Evolutionary conservation across 2,329 filamentous ascomycete genomes (phyloP).

Genomic region (Microcyclosporella mali): DNA sequence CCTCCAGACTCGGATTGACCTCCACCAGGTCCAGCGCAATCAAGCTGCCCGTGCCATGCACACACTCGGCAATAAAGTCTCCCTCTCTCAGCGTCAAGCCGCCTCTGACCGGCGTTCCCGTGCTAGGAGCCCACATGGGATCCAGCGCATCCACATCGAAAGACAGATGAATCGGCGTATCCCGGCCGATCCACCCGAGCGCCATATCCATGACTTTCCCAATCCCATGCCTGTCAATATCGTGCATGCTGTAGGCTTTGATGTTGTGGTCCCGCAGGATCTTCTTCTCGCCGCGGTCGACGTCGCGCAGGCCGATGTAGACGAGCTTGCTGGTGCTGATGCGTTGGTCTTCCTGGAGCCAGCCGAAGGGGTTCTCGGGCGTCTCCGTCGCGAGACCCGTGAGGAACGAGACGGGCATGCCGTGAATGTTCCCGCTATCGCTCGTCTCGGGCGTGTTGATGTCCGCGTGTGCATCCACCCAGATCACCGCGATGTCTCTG

Average conservation of each 20-base stretch:
- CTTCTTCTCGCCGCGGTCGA: constrained; percentile 89
- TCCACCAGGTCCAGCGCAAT: constrained; percentile 54
- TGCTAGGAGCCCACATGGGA: constrained; percentile 92
- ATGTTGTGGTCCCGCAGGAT: constrained; percentile 83
- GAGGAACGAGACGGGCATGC: constrained; percentile 92
- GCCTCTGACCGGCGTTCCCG: constrained; percentile 87
- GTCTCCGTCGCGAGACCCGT: constrained; percentile 70
- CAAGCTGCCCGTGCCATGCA: constrained; percentile 51
- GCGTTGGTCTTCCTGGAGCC: constrained; percentile 68
- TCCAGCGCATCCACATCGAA: constrained; percentile 97
- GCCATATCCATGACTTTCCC: constrained; percentile 97
- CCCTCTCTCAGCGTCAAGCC: constrained; percentile 91
- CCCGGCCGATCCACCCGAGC: constrained; percentile 86
- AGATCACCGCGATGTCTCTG: constrained; percentile 87
- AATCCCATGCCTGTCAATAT: constrained; percentile 91
- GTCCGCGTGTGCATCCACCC: constrained; percentile 97
- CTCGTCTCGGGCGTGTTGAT: constrained; percentile 94
- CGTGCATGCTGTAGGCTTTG: constrained; percentile 97
- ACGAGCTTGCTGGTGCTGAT: constrained; percentile 78
- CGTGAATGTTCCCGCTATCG: constrained; percentile 88
- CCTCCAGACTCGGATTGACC: constrained; percentile 46
- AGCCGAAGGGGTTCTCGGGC: constrained; percentile 76
- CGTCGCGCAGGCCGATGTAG: constrained; percentile 91
- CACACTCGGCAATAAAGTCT: constrained; percentile 82
- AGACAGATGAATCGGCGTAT: constrained; percentile 93